Base-by-base conservation (phyloP, 1,284 basidiomycete genomes). In the Moniliophthora roreri region DNA sequence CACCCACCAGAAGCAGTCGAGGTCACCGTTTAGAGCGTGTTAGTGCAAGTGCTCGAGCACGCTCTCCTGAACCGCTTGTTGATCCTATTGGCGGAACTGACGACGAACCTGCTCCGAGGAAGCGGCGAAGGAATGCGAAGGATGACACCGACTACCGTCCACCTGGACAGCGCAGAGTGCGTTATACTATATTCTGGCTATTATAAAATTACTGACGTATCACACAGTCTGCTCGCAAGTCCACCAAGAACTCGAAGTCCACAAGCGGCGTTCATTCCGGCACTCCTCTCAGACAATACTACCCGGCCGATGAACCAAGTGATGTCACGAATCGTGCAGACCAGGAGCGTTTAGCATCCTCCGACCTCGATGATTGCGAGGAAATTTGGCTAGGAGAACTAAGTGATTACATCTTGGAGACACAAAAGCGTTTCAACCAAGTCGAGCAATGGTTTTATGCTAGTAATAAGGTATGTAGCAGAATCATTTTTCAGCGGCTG, bases 291-390 rank as follows among this genome's bases (percentile, higher is more conserved):
- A 24, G 47, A 16, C 57, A 54, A 38, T 56, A 53, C 49, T n/a
- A 51, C 40, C 36, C 55, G 9, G n/a, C 57, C 24, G 40, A 32
- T 13, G 53, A 57, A 36, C 38, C 53, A 18, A 49, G 37, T 24
- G 42, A 45, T 13, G 38, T 37, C 36, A 37, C 53, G 34, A 48
- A 38, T 23, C 55, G 44, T 26, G 20, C 48, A 7, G 57, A 54
- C 4, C 79, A 85, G 51, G 79, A 83, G 46, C 75, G 71, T 40
- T 69, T 81, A 15, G 69, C 70, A 5, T 88, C 88, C 18, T 89
- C 89, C 20, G 89, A 91, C 73, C 69, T 91, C 51, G 87, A 88
- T 34, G 89, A 90, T 56, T 89, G 83, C 59, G 79, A 81, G 59
- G 89, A 91, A 55, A 64, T 91, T 8, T 91, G 89, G 89, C 70